Evolutionary conservation across 2,329 filamentous ascomycete species (phyloP).

Genomic region (Stagonosporopsis tanaceti): DNA sequence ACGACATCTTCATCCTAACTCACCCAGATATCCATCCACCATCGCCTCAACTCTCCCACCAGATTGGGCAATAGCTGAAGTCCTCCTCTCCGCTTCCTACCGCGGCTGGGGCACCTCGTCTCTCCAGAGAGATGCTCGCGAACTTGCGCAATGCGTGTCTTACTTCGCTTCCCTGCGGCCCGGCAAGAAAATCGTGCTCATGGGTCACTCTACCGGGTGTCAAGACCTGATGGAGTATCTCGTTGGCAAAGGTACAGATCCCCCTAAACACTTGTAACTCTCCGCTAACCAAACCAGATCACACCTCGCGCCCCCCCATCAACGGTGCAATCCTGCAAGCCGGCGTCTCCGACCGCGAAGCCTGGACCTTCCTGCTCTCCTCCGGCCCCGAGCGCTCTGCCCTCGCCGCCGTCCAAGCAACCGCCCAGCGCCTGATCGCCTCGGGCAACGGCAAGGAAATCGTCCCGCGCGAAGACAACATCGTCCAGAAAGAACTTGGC

Average conservation of each 20-base stretch:
- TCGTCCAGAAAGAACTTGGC: constrained; percentile 38
- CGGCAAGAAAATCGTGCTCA: constrained; percentile 66
- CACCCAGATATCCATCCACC: constrained; percentile 57
- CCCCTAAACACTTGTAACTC: neutral
- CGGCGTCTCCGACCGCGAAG: constrained; percentile 79
- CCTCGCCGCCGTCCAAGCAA: constrained; percentile 45
- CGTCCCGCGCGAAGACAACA: constrained; percentile 55
- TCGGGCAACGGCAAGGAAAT: constrained; percentile 63
- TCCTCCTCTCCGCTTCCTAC: constrained; percentile 62
- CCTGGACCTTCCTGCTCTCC: constrained; percentile 49
- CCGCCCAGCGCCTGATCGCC: constrained; percentile 64
- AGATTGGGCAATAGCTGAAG: constrained; percentile 62
- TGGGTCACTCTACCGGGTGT: constrained; percentile 74
- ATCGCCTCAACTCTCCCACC: constrained; percentile 59
- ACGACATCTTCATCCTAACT: neutral
- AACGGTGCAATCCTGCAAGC: constrained; percentile 84
- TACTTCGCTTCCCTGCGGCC: constrained; percentile 57
- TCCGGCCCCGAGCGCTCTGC: constrained; percentile 29
- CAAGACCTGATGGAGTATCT: constrained; percentile 74
- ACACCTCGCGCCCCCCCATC: constrained; percentile 60
- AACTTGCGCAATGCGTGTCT: constrained; percentile 60
- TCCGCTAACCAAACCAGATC: constrained; percentile 2
- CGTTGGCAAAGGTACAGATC: constrained; percentile 30
- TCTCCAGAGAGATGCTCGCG: constrained; percentile 62
- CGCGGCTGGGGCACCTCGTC: constrained; percentile 63